Percentiles rank a stretch among this genome's conserved stretches.
phyloP scores from a whole-genome alignment of 78 protist genomes.

The Cavenderia fasciculata region DNA sequence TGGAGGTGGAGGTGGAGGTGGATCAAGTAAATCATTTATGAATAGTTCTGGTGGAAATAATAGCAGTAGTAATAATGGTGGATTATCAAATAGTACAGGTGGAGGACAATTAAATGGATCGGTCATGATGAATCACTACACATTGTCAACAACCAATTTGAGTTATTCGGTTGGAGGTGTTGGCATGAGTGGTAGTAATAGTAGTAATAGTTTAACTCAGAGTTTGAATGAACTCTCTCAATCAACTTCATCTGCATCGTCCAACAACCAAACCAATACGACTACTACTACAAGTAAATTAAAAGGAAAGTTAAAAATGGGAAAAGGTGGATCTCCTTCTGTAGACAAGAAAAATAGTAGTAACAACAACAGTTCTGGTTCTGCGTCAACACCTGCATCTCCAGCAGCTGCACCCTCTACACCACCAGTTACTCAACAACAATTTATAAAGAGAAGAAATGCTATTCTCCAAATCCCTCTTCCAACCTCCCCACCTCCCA shows the following conservation, averaged over 20 bases:
- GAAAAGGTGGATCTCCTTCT: neutral
- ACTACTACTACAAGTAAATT: neutral
- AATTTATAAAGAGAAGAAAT: constrained; percentile 26
- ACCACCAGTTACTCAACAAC: constrained; percentile 8
- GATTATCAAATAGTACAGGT: neutral
- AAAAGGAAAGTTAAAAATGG: neutral
- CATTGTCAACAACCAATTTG: neutral
- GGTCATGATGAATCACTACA: no score
- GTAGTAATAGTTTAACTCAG: constrained; percentile 1
- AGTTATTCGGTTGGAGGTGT: neutral
- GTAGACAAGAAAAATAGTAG: neutral
- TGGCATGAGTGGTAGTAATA: neutral
- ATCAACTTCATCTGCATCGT: no score
- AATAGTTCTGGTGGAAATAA: neutral
- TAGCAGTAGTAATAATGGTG: neutral
- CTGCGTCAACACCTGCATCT: neutral
- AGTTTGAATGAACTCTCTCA: no score
- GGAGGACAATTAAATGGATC: no score
- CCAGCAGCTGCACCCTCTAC: neutral
- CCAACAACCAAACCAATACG: neutral
- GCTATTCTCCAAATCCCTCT: constrained; percentile 31
- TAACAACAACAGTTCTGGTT: no score
- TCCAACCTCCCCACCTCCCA: constrained; percentile 35
- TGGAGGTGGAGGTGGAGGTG: neutral
- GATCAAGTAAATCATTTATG: neutral